Base-by-base conservation (phyloP, 2,329 filamentous ascomycete species). In the Nemania serpens region DNA sequence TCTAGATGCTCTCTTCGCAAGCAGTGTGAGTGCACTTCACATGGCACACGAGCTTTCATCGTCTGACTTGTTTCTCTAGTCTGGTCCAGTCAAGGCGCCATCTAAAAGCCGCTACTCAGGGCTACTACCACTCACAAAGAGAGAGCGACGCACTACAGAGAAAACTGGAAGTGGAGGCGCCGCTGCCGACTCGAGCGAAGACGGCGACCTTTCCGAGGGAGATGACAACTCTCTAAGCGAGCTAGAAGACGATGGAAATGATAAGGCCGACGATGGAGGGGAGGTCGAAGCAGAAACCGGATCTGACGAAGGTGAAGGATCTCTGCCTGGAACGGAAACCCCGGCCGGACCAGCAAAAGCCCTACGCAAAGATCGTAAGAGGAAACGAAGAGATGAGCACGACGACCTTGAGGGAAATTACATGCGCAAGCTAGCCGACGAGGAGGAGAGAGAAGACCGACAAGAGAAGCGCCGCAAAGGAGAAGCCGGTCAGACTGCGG, bases 341-440 rank as follows among this genome's bases (percentile, higher is more conserved):
- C 75, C 75, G 50, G 55, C 74, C 37, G 74, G 78, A 66, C 75
- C 76, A 58, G 75, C 75, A 69, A 68, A 72, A 61, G 76, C 68
- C 71, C 78, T 68, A 76, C 80, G 82, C 57, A 78, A 81, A 54
- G 81, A 85, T 10, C 80, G 84, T 33, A 90, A 90, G 74, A 82
- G 88, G 63, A 91, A 90, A 77, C 81, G 88, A 59, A 87, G 81
- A 58, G 83, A 89, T 34, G 84, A 88, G 11, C 84, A 89, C 59
- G 88, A 91, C 22, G 86, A 91, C 58, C 76, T 93, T 1, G 90
- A 93, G 71, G 84, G 81, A 58, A 85, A 84, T 52, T 93, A 93
- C 69, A 79, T 94, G 77, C 79, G 83, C 57, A 87, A 87, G 65
- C 75, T 93, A 33, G 83, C 81, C 68, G 76, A 86, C 71, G 75